Percentiles rank a stretch among this genome's conserved stretches.
Conservation (phyloP, 805 yeast species). For the Zygoascus tannicola region DNA sequence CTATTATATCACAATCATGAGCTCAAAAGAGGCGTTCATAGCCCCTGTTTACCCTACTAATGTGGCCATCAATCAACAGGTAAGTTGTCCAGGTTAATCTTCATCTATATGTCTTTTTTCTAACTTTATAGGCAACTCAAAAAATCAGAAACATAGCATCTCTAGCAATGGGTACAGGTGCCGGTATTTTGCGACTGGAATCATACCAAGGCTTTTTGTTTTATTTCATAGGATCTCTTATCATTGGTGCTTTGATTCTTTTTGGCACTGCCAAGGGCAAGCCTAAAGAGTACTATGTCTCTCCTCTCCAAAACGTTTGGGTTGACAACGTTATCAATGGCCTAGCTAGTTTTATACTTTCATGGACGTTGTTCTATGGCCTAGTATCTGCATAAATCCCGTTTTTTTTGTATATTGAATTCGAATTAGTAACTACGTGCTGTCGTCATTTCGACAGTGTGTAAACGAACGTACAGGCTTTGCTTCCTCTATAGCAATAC, state of each 20-base stretch:
- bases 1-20: too few species aligned
- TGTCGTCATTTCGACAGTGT: slow-evolving; percentile 8
- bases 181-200: slow-evolving; percentile 47
- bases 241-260: slow-evolving; percentile 29
- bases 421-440: not conserved
- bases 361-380: slow-evolving; percentile 50
- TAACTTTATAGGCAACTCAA: slow-evolving; percentile 11
- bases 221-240: slow-evolving; percentile 32
- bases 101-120: not conserved
- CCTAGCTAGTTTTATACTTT: slow-evolving; percentile 43
- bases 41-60: slow-evolving; percentile 13
- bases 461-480: slow-evolving; percentile 42
- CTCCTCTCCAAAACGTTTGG: slow-evolving; percentile 35
- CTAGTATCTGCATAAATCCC: slow-evolving; percentile 30
- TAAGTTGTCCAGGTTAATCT: too few species aligned
- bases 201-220: slow-evolving; percentile 40
- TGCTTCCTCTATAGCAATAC: slow-evolving; percentile 51
- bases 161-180: slow-evolving; percentile 42
- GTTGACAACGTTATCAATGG: slow-evolving; percentile 39
- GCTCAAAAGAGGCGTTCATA: slow-evolving; percentile 2
- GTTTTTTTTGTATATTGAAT: not conserved
- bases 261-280: slow-evolving; percentile 28
- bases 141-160: slow-evolving; percentile 39
- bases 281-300: slow-evolving; percentile 33
- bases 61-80: slow-evolving; percentile 13